Conservation (phyloP, 371 early-diverging fungal species). For the Rhizopus stolonifer region DNA sequence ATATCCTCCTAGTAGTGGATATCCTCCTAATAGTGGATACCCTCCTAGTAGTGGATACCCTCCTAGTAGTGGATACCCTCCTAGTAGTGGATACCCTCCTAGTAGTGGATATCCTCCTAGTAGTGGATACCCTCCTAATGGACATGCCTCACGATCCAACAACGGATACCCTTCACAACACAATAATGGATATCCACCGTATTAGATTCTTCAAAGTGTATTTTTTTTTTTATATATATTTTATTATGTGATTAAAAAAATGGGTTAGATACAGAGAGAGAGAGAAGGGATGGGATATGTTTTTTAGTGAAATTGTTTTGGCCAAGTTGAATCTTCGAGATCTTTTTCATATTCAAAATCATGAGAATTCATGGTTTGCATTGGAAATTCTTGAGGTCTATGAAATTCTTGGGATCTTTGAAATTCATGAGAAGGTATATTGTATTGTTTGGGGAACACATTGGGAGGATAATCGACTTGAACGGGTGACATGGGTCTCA, state of each 20-base stretch:
- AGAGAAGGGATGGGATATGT: too few relatives aligned
- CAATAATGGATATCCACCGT: slow-evolving; percentile 8
- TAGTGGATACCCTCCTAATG: slow-evolving; percentile 11
- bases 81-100: too few relatives aligned
- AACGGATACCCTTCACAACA: slow-evolving; percentile 4
- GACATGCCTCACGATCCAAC: too few relatives aligned
- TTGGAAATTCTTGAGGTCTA: slow-evolving; percentile 13
- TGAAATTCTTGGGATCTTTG: too few relatives aligned
- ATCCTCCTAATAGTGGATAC: slow-evolving; percentile 15
- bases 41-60: background rate
- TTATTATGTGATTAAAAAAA: too few relatives aligned
- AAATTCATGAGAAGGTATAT: background rate
- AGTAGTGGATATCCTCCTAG: slow-evolving; percentile 13
- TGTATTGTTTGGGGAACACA: slow-evolving; percentile 7
- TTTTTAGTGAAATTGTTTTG: too few relatives aligned
- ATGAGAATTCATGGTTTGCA: slow-evolving; percentile 21
- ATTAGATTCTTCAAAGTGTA: slow-evolving; percentile 1
- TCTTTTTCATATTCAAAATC: too few relatives aligned
- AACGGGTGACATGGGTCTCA: slow-evolving; percentile 42
- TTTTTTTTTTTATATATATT: too few relatives aligned
- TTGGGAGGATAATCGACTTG: slow-evolving; percentile 28
- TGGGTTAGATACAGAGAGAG: too few relatives aligned
- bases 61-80: too few relatives aligned
- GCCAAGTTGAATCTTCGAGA: too few relatives aligned
- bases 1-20: slow-evolving; percentile 16